Evolutionary conservation across 2,329 filamentous ascomycete genomes (phyloP).

Genomic region (Xylariomycetidae sp.): DNA sequence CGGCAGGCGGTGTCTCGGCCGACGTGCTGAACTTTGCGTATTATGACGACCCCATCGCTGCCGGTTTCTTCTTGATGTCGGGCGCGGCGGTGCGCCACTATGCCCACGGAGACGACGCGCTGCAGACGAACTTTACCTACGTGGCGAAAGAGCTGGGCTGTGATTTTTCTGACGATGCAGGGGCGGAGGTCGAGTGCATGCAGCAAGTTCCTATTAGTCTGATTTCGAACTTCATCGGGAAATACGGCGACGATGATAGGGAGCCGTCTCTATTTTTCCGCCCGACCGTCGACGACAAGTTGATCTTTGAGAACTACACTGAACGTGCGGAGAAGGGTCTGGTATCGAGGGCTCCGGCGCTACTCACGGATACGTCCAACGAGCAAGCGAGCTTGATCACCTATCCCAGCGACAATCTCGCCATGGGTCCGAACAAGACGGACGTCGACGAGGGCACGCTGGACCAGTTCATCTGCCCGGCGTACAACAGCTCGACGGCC

Average conservation of each 20-base stretch:
- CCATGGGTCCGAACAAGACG: conserved; percentile 14
- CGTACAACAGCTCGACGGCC: conserved; percentile 14
- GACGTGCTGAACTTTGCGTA: conserved; percentile 21
- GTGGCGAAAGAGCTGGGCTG: conserved; percentile 34
- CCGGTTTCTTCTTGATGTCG: conserved; percentile 20
- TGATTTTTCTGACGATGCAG: conserved; percentile 27
- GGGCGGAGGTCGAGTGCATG: conserved; percentile 34
- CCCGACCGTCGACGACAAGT: conserved; percentile 25
- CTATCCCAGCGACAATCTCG: conserved; percentile 16
- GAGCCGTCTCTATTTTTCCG: conserved; percentile 25
- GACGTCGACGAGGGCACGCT: conserved; percentile 18
- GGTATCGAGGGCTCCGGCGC: conserved; percentile 22
- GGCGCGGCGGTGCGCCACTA: conserved; percentile 17
- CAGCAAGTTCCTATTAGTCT: conserved; percentile 26
- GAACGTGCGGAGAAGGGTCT: conserved; percentile 20
- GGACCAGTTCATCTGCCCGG: conserved; percentile 17
- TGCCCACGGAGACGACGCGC: conserved; percentile 17
- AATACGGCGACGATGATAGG: conserved; percentile 19
- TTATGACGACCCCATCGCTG: conserved; percentile 14
- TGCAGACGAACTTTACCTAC: conserved; percentile 32
- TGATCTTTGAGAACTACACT: conserved; percentile 30
- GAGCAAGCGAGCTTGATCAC: conserved; percentile 20
- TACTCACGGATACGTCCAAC: conserved; percentile 20
- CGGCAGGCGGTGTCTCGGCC: conserved; percentile 18
- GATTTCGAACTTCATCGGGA: conserved; percentile 27